Base-by-base conservation (phyloP, 2,329 filamentous ascomycete genomes). In the Zasmidium citrigriseum region DNA sequence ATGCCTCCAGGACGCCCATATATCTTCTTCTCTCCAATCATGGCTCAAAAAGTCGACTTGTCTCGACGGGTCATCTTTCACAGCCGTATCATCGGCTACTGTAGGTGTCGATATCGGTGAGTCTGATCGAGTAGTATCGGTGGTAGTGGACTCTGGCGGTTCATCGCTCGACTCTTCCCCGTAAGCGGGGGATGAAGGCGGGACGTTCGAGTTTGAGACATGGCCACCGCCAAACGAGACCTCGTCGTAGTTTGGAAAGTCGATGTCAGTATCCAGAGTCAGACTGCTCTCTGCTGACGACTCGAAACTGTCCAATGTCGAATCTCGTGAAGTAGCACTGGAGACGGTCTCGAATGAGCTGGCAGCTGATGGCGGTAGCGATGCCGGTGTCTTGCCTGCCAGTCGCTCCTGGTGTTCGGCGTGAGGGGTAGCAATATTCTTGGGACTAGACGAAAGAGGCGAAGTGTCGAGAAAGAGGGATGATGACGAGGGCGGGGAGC, bases 31-130 rank as follows among this genome's bases (percentile, higher is more conserved):
- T 63, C 85, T 86, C 91, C 93, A 96, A 61, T 93, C 86, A 71
- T 98, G 90, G 18, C 93, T 96, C 48, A 97, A 83, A 72, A 96
- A 96, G 76, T 96, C 93, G n/a, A 96, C 93, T 76, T 96, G 91
- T 64, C 91, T 83, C 47, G 92, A 92, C 1, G 91, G 91, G 68
- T 89, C 86, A 29, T 81, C 82, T 62, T 86, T 84, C 38, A 96
- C 81, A 11, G 89, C 88, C 10, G 87, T 89, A 73, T 96, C 92
- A 67, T 96, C 92, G 65, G 89, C 88, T 9, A 89, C 88, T 27
- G 86, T 82, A 47, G 86, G 83, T 9, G 76, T 76, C 25, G 80
- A 66, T 25, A 84, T 77, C 16, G 86, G 82, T 1, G 83, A 84
- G 58, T 84, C 84, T 4, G 87, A 84, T 38, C 82, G 60, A n/a